phyloP scores from a whole-genome alignment of 768 basidiomycete species.

The Rhodosporidiobolus sp. region DNA sequence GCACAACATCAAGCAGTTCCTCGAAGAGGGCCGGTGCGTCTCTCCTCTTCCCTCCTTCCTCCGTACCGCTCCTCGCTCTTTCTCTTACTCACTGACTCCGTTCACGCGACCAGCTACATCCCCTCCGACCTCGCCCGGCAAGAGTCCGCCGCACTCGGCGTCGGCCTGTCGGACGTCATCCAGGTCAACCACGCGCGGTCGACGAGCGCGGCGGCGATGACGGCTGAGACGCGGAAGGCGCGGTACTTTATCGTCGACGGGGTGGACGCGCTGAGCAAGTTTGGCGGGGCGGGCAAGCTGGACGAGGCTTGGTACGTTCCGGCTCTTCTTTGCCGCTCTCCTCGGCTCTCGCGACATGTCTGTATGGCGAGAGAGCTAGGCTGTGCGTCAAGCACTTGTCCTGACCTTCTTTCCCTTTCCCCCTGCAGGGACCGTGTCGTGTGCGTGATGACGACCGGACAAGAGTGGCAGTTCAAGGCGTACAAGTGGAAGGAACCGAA shows the following conservation, averaged over 20 bases:
- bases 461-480: constrained; percentile 94
- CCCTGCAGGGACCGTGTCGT: constrained; percentile 71
- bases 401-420: not conserved
- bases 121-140: constrained; percentile 67
- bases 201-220: constrained; percentile 56
- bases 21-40: constrained; percentile 78
- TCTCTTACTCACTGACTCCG: not conserved
- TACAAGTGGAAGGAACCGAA: constrained; percentile 97
- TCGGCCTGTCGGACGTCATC: constrained; percentile 78
- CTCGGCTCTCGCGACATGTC: not conserved
- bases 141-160: constrained; percentile 52
- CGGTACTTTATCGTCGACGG: constrained; percentile 85
- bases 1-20: constrained; percentile 91
- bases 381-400: not conserved
- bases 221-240: constrained; percentile 48
- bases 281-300: constrained; percentile 55
- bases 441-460: constrained; percentile 96
- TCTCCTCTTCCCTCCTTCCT: too few species aligned
- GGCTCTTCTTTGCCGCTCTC: not conserved
- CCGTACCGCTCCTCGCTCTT: not conserved
- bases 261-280: constrained; percentile 85
- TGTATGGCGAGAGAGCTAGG: not conserved
- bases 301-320: constrained; percentile 73
- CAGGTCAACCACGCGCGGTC: constrained; percentile 80
- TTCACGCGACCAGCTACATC: constrained; percentile 59